phyloP scores from a whole-genome alignment of 2,329 filamentous ascomycete species.

The Zalaria obscura region DNA sequence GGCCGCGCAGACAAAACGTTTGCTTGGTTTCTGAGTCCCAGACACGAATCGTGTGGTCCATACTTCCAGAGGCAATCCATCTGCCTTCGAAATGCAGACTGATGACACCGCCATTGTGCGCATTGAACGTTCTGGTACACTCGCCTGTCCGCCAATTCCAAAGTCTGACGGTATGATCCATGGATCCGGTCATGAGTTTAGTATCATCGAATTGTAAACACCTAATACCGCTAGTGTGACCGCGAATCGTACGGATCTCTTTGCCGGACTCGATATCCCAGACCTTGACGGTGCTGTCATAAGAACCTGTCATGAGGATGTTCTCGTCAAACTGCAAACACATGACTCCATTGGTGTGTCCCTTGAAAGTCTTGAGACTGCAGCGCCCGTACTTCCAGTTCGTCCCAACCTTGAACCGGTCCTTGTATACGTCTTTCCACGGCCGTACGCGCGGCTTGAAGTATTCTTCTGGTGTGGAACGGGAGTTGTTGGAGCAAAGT shows the following conservation, averaged over 20 bases:
- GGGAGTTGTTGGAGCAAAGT: no score
- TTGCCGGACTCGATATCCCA: slow-evolving; percentile 87
- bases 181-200: slow-evolving; percentile 78
- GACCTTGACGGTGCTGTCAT: slow-evolving; percentile 88
- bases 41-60: slow-evolving; percentile 79
- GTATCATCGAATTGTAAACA: slow-evolving; percentile 86
- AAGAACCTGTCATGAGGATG: slow-evolving; percentile 84
- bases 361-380: slow-evolving; percentile 68
- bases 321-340: slow-evolving; percentile 72
- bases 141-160: slow-evolving; percentile 96
- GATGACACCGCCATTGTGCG: slow-evolving; percentile 72
- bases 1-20: slow-evolving; percentile 66
- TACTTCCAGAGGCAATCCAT: slow-evolving; percentile 74
- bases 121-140: slow-evolving; percentile 65
- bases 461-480: slow-evolving; percentile 14
- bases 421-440: slow-evolving; percentile 96
- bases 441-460: slow-evolving; percentile 44
- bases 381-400: slow-evolving; percentile 97
- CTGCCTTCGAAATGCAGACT: slow-evolving; percentile 76
- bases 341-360: slow-evolving; percentile 79
- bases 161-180: slow-evolving; percentile 77
- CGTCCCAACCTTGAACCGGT: slow-evolving; percentile 85
- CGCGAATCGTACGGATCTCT: slow-evolving; percentile 69
- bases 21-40: slow-evolving; percentile 83
- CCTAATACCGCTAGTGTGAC: slow-evolving; percentile 72